Conservation (phyloP, 2,329 filamentous ascomycete genomes). For the Fusarium chlamydosporum region DNA sequence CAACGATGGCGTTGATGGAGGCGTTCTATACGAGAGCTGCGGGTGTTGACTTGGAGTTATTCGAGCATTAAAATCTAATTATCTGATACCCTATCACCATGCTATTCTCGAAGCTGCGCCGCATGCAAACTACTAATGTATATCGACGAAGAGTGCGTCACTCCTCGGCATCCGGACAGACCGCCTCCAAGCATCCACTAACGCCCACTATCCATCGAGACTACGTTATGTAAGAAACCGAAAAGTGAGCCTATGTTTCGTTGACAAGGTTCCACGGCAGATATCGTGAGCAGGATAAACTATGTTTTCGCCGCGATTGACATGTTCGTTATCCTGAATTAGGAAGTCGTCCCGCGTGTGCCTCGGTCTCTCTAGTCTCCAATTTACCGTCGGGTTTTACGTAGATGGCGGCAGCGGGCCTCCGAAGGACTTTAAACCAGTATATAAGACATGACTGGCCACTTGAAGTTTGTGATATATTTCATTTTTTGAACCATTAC, state of each 20-base stretch:
- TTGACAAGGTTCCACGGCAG: slow-evolving; percentile 30
- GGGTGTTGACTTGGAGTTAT: slow-evolving; percentile 2
- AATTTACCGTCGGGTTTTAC: slow-evolving; percentile 14
- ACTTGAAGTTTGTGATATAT: neutral
- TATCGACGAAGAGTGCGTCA: neutral
- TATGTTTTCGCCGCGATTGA: slow-evolving; percentile 21
- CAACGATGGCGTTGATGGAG: slow-evolving; percentile 1
- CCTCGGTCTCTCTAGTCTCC: slow-evolving; percentile 30
- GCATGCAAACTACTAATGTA: neutral
- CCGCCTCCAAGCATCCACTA: slow-evolving; percentile 26
- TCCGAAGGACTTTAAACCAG: neutral
- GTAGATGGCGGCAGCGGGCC: neutral
- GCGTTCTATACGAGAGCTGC: slow-evolving; percentile 18
- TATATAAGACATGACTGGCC: slow-evolving; percentile 19
- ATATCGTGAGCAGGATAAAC: slow-evolving; percentile 2
- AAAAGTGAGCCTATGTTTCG: slow-evolving; percentile 16
- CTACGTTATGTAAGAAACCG: slow-evolving; percentile 31
- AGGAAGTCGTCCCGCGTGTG: slow-evolving; percentile 39
- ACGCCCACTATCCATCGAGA: slow-evolving; percentile 10
- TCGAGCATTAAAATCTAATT: slow-evolving; percentile 10
- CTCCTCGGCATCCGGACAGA: slow-evolving; percentile 13
- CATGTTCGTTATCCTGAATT: slow-evolving; percentile 28
- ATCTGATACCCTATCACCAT: slow-evolving; percentile 31
- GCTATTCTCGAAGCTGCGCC: neutral
- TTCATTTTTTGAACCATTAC: neutral